A percentile compares a stretch with the other conserved stretches of the same genome.
phyloP scores from a whole-genome alignment of 1,139 yeast species.

The Hyphopichia fennica region DNA sequence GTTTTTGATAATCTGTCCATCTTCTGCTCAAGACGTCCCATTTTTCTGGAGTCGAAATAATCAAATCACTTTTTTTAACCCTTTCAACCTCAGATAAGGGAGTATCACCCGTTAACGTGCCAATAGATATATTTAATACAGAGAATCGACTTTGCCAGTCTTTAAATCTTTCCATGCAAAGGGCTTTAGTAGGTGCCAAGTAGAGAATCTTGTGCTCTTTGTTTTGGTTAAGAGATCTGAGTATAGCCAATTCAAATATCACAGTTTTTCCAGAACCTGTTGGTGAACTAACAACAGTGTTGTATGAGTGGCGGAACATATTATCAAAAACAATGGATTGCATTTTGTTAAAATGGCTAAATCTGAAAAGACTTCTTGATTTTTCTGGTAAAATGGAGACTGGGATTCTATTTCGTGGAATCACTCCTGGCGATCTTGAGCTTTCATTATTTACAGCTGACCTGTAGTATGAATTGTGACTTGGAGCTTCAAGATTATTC shows the following conservation, averaged over 20 bases:
- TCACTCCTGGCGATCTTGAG: too few species aligned
- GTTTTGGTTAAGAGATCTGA: slow-evolving; percentile 24
- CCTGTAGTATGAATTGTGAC: too few species aligned
- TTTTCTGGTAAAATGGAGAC: slow-evolving; percentile 22
- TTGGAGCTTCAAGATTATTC: too few species aligned
- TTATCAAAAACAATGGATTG: slow-evolving; percentile 43
- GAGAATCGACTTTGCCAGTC: slow-evolving; percentile 46
- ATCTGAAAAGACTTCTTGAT: slow-evolving; percentile 28
- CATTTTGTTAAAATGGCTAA: slow-evolving; percentile 46
- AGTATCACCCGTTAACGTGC: slow-evolving; percentile 52
- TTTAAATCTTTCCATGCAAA: slow-evolving; percentile 43
- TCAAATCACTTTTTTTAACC: slow-evolving; percentile 43
- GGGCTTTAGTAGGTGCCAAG: slow-evolving; percentile 56
- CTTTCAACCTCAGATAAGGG: slow-evolving; percentile 36
- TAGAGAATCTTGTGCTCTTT: slow-evolving; percentile 37
- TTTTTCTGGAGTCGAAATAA: slow-evolving; percentile 58
- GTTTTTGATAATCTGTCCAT: slow-evolving; percentile 42
- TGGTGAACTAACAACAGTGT: slow-evolving; percentile 52
- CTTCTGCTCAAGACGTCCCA: slow-evolving; percentile 55
- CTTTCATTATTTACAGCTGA: too few species aligned
- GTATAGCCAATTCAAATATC: slow-evolving; percentile 51
- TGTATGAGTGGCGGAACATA: slow-evolving; percentile 32
- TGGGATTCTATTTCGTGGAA: neutral
- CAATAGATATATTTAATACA: slow-evolving; percentile 35
- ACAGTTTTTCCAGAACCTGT: slow-evolving; percentile 62